A percentile compares a stretch with the other conserved stretches of the same genome.
These are phyloP conservation scores for Cylindrotheca closterium DNA, from an alignment of 108 stramenopile species.

Conservation along the genomic window DNA sequence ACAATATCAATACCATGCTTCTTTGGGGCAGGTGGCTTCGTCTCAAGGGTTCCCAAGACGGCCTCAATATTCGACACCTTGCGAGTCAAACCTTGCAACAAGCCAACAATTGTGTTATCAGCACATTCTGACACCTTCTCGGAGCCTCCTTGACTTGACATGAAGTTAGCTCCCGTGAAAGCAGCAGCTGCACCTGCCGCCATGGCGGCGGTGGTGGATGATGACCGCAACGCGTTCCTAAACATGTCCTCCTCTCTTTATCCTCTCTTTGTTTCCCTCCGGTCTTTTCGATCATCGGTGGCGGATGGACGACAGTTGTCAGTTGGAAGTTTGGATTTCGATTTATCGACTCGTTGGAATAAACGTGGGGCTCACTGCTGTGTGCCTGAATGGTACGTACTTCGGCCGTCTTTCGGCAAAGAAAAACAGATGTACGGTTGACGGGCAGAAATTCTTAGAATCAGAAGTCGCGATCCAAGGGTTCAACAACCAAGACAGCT, in stretches of 20 bases:
- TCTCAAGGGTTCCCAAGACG: conserved; percentile 23
- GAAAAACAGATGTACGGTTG: no score
- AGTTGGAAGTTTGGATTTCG: no score
- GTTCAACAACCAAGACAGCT: conserved; percentile 8
- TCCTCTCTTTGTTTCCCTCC: no score
- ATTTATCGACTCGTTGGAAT: neutral
- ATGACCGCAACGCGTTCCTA: conserved; percentile 32
- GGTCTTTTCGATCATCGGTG: neutral
- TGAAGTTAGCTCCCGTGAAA: conserved; percentile 23
- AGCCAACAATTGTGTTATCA: conserved; percentile 34
- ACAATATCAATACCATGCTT: conserved; percentile 87
- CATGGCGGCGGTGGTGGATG: conserved; percentile 21
- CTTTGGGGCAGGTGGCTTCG: neutral
- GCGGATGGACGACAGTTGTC: neutral
- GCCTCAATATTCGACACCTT: conserved; percentile 31
- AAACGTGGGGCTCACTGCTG: no score
- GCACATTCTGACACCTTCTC: conserved; percentile 9
- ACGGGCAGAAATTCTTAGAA: neutral
- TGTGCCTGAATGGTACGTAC: no score
- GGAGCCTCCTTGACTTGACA: conserved; percentile 15
- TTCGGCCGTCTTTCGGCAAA: neutral
- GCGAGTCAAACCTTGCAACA: conserved; percentile 38
- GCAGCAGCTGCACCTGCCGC: conserved; percentile 36
- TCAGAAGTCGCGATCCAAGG: conserved; percentile 15
- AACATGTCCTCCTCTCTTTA: conserved; percentile 41